Base-by-base conservation (phyloP, 2,329 filamentous ascomycete genomes). In the Aaosphaeria pasadenensis region DNA sequence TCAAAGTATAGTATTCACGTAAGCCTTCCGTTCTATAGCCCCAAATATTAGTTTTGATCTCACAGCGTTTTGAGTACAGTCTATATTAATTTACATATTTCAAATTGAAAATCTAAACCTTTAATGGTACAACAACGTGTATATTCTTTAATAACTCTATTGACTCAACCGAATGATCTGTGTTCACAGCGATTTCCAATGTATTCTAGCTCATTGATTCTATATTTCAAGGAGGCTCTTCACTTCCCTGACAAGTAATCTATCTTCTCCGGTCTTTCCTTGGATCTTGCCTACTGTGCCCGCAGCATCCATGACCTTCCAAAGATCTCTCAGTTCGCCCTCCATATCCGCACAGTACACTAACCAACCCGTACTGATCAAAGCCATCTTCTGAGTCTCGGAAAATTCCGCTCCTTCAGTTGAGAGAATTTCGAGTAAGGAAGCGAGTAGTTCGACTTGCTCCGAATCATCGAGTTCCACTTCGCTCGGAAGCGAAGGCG, bases 381-480 rank as follows among this genome's bases (percentile, higher is more conserved):
- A 60, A 67, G 91, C 83, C 0, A 89, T 89, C 61, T 87, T 88
- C 11, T 91, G 70, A 0, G 88, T 87, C 59, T 96, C 91, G 7
- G 67, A 67, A 65, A 72, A 79, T 11, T 24, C 39, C 66, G 42
- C 69, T 5, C 72, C 69, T 50, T 83, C 80, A 1, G 45, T 42
- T 9, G 58, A 67, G 0, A 92, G 82, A 2, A 88, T 87, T 69
- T 96, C 91, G 1, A 96, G 73, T 6, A 94, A 72, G 1, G 88
- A 87, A 0, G 91, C 91, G 0, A 87, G 83, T 5, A 97, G 74
- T 68, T 96, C 91, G 1, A 95, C 82, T 62, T 94, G 87, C 49
- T 88, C 84, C 3, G 78, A 81, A 35, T 89, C 86, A 0, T 83
- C 75, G 3, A 96, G 68, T 43, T 70, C 69, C 3, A 54, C 44